Conservation (phyloP, 192 early-diverging fungal genomes). For the Linnemannia exigua region DNA sequence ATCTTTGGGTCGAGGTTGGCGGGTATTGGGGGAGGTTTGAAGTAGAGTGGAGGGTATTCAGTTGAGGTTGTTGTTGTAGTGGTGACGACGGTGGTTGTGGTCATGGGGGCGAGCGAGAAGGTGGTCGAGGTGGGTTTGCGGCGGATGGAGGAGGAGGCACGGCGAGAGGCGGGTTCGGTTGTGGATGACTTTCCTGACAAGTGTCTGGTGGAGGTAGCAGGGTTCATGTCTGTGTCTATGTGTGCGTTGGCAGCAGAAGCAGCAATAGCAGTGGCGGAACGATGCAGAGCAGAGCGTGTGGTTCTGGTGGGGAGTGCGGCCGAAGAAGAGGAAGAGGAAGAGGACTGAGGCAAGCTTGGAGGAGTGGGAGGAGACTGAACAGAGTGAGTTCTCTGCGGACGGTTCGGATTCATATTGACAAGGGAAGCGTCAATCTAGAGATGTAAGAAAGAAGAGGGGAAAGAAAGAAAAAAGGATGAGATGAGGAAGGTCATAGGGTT, state of each 20-base stretch:
- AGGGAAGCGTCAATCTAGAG: not conserved
- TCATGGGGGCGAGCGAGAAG: constrained; percentile 69
- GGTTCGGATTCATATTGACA: constrained; percentile 29
- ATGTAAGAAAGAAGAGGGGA: not conserved
- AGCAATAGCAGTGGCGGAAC: not conserved
- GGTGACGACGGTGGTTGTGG: constrained; percentile 80
- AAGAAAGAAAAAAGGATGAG: constrained; percentile 5
- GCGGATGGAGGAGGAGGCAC: constrained; percentile 1
- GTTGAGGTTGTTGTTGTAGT: constrained; percentile 89
- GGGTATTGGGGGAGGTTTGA: constrained; percentile 71
- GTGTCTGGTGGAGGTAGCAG: not conserved
- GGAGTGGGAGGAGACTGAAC: constrained; percentile 45
- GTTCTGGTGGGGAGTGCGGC: constrained; percentile 4
- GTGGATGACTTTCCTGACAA: constrained; percentile 1
- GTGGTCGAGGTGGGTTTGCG: constrained; percentile 57
- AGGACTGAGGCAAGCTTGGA: constrained; percentile 34
- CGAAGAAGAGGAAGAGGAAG: constrained; percentile 22
- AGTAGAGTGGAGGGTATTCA: constrained; percentile 79
- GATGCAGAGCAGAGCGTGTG: constrained; percentile 18
- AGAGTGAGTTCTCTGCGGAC: constrained; percentile 25
- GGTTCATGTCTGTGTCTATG: constrained; percentile 24
- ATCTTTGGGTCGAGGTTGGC: constrained; percentile 69
- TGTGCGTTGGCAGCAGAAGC: not conserved
- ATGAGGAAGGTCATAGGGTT: not conserved
- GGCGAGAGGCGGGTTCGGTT: not conserved